A percentile compares a stretch with the other conserved stretches of the same genome.
These are phyloP conservation scores for Aspergillus oerlinghausenensis DNA, from an alignment of 2,329 filamentous ascomycete genomes.

Conservation along the genomic window DNA sequence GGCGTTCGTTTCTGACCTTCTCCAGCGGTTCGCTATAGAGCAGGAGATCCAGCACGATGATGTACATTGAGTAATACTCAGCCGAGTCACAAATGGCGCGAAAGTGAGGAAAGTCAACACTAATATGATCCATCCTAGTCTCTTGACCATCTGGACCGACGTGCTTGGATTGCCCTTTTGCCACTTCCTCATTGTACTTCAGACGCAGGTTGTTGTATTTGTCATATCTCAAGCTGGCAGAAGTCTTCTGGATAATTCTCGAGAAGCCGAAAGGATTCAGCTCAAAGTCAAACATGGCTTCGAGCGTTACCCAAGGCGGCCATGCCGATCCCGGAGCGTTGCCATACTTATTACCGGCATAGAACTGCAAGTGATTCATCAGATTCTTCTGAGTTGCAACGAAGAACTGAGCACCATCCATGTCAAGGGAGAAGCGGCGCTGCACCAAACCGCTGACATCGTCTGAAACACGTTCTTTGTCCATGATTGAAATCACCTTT, in stretches of 20 bases:
- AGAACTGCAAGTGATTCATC: slow-evolving; percentile 80
- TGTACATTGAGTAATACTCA: slow-evolving; percentile 97
- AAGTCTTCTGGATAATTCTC: slow-evolving; percentile 93
- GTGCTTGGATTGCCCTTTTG: slow-evolving; percentile 52
- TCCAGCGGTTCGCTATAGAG: slow-evolving; percentile 95
- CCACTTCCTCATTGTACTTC: slow-evolving; percentile 94
- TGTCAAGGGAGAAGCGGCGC: slow-evolving; percentile 85
- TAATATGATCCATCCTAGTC: slow-evolving; percentile 88
- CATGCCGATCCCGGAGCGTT: slow-evolving; percentile 78
- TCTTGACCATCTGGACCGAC: slow-evolving; percentile 51
- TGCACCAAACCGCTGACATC: slow-evolving; percentile 93
- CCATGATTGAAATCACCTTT: slow-evolving; percentile 96
- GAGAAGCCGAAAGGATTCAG: slow-evolving; percentile 96
- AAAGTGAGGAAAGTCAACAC: slow-evolving; percentile 92
- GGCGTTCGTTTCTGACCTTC: slow-evolving; percentile 89
- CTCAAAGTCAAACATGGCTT: slow-evolving; percentile 97
- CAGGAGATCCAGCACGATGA: slow-evolving; percentile 92
- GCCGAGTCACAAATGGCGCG: slow-evolving; percentile 94
- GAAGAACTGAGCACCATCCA: slow-evolving; percentile 98
- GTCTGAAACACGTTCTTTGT: slow-evolving; percentile 87
- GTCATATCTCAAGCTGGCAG: slow-evolving; percentile 88
- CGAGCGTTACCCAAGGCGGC: slow-evolving; percentile 97
- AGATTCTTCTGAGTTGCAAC: slow-evolving; percentile 93
- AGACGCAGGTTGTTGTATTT: slow-evolving; percentile 96
- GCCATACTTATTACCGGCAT: slow-evolving; percentile 90